Evolutionary conservation across 208 protist genomes (phyloP), one percentile per base, ranked within the genome.

Genomic region (Angomonas deanei): DNA sequence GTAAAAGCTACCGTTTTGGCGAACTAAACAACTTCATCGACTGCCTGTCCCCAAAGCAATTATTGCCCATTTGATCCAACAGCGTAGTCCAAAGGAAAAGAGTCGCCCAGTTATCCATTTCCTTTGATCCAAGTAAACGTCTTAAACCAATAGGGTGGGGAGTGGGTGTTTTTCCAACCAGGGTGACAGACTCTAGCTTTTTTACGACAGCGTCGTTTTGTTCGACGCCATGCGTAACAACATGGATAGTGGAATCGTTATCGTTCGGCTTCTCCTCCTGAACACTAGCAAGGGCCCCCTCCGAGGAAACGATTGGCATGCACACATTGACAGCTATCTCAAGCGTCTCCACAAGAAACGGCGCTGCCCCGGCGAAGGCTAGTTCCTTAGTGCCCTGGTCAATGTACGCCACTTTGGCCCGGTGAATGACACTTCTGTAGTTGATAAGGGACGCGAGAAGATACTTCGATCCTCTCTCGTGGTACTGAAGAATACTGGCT

Each of bases 111-210:
- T 82, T 62, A 39, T 92, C 86, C 15, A 85, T 83, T 17, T 50
- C 28, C 2, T 48, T 52, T n/a, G 91, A n/a, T n/a, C n/a, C n/a
- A n/a, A n/a, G n/a, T n/a, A 96, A 84, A 34, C 71, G 68, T 17
- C 80, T 74, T 8, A 84, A 76, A 13, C 92, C 66, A 36, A 97
- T 91, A 46, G 66, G 74, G 52, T 93, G 88, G 13, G 87, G 85
- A 4, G 80, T 82, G 19, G 89, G 83, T 10, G 97, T 69, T 19
- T 82, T 62, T 1, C 93, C 93, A 5, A 97, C 93, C 2, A 97
- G 59, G 1, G 82, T 92, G 13, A 84, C 32, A 1, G 70, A 56
- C 33, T 72, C 61, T 31, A 95, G 77, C 13, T 75, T 72, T 48
- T 67, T 65, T 28, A 81, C 64, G 1, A 62, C 68, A 1, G 31